These are phyloP conservation scores for Gaultheria prostrata DNA, from an alignment of 148 eudicot genomes.

Conservation along the genomic window DNA sequence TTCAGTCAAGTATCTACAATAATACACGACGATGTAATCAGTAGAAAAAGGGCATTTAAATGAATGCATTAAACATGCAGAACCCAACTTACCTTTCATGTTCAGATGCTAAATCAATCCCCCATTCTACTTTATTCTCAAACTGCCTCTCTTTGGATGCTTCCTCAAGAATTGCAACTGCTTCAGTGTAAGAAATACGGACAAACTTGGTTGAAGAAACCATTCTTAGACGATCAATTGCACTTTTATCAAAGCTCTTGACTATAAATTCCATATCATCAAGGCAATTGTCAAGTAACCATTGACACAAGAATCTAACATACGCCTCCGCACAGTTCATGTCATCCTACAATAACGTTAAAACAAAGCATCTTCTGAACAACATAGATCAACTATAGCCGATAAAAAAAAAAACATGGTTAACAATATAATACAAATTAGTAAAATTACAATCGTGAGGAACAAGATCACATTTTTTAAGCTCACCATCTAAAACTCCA, in stretches of 20 bases:
- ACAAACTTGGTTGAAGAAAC: slow-evolving; percentile 74
- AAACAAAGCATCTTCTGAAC: not conserved
- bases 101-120: slow-evolving; percentile 91
- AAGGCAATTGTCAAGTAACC: slow-evolving; percentile 85
- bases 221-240: slow-evolving; percentile 73
- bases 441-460: not conserved
- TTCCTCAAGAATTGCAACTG: slow-evolving; percentile 60
- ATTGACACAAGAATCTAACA: slow-evolving; percentile 76
- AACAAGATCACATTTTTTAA: not conserved
- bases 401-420: no score
- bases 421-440: no score
- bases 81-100: slow-evolving; percentile 66
- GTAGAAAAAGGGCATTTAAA: not conserved
- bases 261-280: slow-evolving; percentile 96
- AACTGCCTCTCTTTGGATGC: slow-evolving; percentile 63
- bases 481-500: not conserved
- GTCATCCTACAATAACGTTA: slow-evolving; percentile 58
- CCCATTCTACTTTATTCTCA: slow-evolving; percentile 97
- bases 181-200: slow-evolving; percentile 81
- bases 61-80: not conserved
- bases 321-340: slow-evolving; percentile 96
- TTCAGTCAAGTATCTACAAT: slow-evolving; percentile 76
- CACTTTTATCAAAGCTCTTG: slow-evolving; percentile 65
- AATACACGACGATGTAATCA: not conserved
- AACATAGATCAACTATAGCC: no score